These are phyloP conservation scores for Syzygium aqueum DNA, from an alignment of 345 rosid species.

Conservation along the genomic window DNA sequence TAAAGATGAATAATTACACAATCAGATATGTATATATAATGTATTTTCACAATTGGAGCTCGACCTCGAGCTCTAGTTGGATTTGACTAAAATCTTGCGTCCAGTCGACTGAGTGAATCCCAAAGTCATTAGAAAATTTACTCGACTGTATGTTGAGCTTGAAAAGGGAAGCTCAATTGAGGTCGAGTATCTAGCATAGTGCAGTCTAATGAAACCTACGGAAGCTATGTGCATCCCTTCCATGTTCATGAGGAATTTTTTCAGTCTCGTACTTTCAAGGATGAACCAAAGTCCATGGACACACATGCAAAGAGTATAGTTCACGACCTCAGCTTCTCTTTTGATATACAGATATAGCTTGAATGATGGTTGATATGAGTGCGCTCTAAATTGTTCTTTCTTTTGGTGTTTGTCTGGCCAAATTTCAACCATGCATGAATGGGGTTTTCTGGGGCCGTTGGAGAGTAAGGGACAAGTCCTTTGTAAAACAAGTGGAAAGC, in stretches of 20 bases:
- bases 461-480: neutral
- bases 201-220: neutral
- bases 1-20: neutral
- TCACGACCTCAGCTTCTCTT: neutral
- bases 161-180: neutral
- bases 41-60: neutral
- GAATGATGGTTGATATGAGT: neutral
- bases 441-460: neutral
- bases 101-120: neutral
- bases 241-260: neutral
- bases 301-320: neutral
- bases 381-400: neutral
- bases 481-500: neutral
- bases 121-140: neutral
- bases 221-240: neutral
- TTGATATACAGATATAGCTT: neutral
- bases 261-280: neutral
- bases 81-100: neutral
- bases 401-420: neutral
- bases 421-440: neutral
- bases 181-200: neutral
- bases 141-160: neutral
- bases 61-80: neutral
- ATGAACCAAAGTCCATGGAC: neutral
- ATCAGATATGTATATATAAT: neutral